These are phyloP conservation scores for Furcasterigmium sp. DNA, from an alignment of 2,329 filamentous ascomycete species.

Conservation along the genomic window DNA sequence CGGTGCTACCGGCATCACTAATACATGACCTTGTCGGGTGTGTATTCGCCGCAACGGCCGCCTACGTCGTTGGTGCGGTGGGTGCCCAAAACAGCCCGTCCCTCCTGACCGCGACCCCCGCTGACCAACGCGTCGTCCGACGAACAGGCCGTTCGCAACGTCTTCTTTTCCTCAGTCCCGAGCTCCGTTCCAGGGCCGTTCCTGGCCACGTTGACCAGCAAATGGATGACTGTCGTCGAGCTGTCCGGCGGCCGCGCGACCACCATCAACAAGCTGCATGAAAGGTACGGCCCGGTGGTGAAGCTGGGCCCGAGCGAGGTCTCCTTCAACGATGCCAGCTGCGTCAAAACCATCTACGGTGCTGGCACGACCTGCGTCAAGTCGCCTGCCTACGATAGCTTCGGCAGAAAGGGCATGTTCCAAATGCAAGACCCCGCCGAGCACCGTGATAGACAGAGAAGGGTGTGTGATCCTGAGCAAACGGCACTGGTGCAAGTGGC, in stretches of 20 bases:
- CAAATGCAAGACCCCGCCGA: slow-evolving; percentile 11
- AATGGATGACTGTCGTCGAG: background rate
- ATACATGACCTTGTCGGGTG: too few relatives aligned
- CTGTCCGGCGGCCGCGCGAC: background rate
- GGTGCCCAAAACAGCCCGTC: too few relatives aligned
- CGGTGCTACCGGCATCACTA: too few relatives aligned
- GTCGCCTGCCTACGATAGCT: background rate
- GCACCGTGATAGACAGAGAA: slow-evolving; percentile 9
- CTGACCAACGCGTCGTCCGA: too few relatives aligned
- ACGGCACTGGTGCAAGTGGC: background rate
- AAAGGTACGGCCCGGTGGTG: slow-evolving; percentile 23
- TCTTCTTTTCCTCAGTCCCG: background rate
- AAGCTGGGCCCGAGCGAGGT: slow-evolving; percentile 23
- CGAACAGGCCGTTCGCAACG: background rate
- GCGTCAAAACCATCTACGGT: slow-evolving; percentile 21
- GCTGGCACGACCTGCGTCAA: slow-evolving; percentile 4
- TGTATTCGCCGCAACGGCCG: too few relatives aligned
- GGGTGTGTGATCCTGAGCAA: background rate
- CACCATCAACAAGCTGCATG: slow-evolving; percentile 18
- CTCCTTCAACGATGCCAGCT: slow-evolving; percentile 18
- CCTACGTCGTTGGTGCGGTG: too few relatives aligned
- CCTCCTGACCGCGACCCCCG: too few relatives aligned
- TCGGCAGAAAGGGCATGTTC: slow-evolving; percentile 7
- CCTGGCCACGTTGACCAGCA: background rate
- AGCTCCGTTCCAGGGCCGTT: background rate